phyloP scores from a whole-genome alignment of 1,284 basidiomycete species.

The Ustilago crameri region DNA sequence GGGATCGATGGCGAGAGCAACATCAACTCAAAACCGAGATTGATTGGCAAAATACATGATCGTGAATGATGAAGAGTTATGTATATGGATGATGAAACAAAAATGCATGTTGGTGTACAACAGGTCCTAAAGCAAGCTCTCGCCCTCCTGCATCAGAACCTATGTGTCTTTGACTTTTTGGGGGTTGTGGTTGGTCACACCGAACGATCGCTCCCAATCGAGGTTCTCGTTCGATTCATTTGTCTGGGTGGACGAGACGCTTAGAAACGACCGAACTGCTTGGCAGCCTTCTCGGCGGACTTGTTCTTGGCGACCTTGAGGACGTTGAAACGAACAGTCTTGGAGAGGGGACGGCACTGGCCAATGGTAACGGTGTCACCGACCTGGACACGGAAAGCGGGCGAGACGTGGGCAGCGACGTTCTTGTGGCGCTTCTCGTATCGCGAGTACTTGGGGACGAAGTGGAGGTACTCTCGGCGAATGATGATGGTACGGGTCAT shows the following conservation, averaged over 20 bases:
- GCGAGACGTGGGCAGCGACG: constrained; percentile 94
- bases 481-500: constrained; percentile 99
- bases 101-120: constrained; percentile 49
- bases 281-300: constrained; percentile 71
- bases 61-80: not conserved
- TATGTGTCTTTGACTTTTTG: constrained; percentile 17
- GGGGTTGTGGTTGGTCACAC: not conserved
- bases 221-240: not conserved
- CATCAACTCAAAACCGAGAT: constrained; percentile 23
- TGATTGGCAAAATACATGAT: constrained; percentile 39
- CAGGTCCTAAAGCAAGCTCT: constrained; percentile 34
- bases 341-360: constrained; percentile 98
- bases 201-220: not conserved
- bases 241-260: not conserved
- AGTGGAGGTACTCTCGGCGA: constrained; percentile 95
- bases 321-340: constrained; percentile 99
- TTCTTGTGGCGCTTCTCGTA: constrained; percentile 84
- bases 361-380: constrained; percentile 97
- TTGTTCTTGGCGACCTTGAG: constrained; percentile 78
- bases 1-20: constrained; percentile 5
- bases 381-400: constrained; percentile 85
- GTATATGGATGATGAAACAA: constrained; percentile 4
- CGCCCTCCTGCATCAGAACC: constrained; percentile 43
- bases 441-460: constrained; percentile 92
- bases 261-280: constrained; percentile 95